Conservation (phyloP, 257 asterid genomes). For the Cinchona pubescens region DNA sequence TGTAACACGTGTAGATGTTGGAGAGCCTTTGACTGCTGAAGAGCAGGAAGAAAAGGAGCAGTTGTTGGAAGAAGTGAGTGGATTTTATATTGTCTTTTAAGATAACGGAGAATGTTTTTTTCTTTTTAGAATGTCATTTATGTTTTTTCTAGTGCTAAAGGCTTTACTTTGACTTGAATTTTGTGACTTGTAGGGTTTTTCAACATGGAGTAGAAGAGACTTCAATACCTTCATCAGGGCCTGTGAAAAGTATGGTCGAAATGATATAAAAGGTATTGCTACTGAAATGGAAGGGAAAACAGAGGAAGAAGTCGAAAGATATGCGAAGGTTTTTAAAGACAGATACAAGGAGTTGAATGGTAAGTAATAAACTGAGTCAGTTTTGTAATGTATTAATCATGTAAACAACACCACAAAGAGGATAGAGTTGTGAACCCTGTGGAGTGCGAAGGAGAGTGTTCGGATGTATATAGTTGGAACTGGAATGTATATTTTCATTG, state of each 20-base stretch:
- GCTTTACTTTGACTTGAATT: not conserved
- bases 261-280: conserved; percentile 74
- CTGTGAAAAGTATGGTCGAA: conserved; percentile 93
- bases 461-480: not conserved
- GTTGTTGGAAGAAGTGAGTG: conserved; percentile 75
- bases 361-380: conserved; percentile 20
- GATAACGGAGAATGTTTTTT: not conserved
- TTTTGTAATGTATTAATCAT: not conserved
- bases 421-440: not conserved
- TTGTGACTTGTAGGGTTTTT: conserved; percentile 65
- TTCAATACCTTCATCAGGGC: conserved; percentile 93
- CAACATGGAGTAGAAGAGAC: conserved; percentile 98
- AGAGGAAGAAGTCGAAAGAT: conserved; percentile 92
- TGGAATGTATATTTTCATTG: not conserved
- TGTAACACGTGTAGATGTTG: conserved; percentile 64
- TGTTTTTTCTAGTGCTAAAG: not conserved
- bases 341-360: conserved; percentile 96
- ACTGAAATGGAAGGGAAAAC: conserved; percentile 97
- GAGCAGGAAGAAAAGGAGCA: conserved; percentile 96
- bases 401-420: not conserved
- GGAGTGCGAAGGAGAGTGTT: not conserved
- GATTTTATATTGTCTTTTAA: not conserved
- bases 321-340: conserved; percentile 77
- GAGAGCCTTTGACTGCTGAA: conserved; percentile 95
- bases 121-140: not conserved